phyloP scores from a whole-genome alignment of 768 basidiomycete species.

The Tylopilus rubrobrunneus region DNA sequence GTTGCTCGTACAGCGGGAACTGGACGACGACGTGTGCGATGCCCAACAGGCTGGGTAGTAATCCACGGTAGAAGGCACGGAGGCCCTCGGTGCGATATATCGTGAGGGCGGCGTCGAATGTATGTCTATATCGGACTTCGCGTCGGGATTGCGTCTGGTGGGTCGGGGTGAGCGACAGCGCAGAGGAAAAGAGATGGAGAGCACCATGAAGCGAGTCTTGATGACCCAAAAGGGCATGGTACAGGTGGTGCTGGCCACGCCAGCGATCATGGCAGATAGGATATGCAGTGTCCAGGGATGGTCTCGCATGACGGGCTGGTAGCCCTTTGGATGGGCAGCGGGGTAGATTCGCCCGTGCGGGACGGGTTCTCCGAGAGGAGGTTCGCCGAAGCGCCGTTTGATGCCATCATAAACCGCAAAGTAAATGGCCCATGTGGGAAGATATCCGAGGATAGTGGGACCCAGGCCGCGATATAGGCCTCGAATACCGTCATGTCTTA shows the following conservation, averaged over 20 bases:
- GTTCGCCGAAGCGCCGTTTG: conserved; percentile 76
- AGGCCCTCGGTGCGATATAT: conserved; percentile 90
- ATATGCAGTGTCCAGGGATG: conserved; percentile 89
- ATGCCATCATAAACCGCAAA: conserved; percentile 97
- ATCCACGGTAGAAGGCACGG: conserved; percentile 89
- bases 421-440: conserved; percentile 99
- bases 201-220: conserved; percentile 98
- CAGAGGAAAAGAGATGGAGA: conserved; percentile 10
- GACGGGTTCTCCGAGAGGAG: conserved; percentile 42
- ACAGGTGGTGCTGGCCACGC: conserved; percentile 86
- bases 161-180: conserved; percentile 10
- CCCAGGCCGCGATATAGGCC: conserved; percentile 97
- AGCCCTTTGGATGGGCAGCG: conserved; percentile 81
- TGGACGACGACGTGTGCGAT: conserved; percentile 96
- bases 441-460: conserved; percentile 93
- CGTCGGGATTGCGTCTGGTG: conserved; percentile 75
- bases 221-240: conserved; percentile 99
- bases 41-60: conserved; percentile 89
- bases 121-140: conserved; percentile 82
- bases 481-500: conserved; percentile 67
- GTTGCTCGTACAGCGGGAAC: conserved; percentile 92
- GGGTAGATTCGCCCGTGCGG: conserved; percentile 59
- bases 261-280: conserved; percentile 92
- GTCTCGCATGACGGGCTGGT: conserved; percentile 75
- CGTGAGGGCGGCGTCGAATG: conserved; percentile 81